These are phyloP conservation scores for Sclerotinia trifoliorum DNA, from an alignment of 2,329 filamentous ascomycete species.

Conservation along the genomic window DNA sequence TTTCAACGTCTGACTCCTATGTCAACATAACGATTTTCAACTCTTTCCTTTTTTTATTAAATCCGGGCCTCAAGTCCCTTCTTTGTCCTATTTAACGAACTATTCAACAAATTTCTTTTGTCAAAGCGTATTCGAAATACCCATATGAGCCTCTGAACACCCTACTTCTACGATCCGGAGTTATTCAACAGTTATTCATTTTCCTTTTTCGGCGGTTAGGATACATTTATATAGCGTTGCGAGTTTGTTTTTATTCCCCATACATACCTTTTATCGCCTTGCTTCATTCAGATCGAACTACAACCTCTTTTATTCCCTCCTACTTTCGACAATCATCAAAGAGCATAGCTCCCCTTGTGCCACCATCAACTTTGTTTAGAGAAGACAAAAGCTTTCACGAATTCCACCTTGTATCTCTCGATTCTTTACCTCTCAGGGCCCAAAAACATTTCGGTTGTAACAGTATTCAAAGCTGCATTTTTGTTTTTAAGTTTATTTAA, in stretches of 20 bases:
- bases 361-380: slow-evolving; percentile 39
- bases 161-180: slow-evolving; percentile 42
- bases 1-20: slow-evolving; percentile 36
- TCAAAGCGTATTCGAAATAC: slow-evolving; percentile 46
- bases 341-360: slow-evolving; percentile 37
- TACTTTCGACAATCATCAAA: slow-evolving; percentile 27
- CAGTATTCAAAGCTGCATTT: slow-evolving; percentile 32
- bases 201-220: slow-evolving; percentile 36
- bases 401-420: slow-evolving; percentile 34
- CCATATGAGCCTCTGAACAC: slow-evolving; percentile 44
- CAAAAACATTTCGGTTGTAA: slow-evolving; percentile 40
- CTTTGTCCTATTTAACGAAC: slow-evolving; percentile 39
- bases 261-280: slow-evolving; percentile 24
- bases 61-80: slow-evolving; percentile 37
- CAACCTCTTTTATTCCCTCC: slow-evolving; percentile 27
- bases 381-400: slow-evolving; percentile 41
- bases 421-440: slow-evolving; percentile 30
- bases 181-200: slow-evolving; percentile 36
- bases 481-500: slow-evolving; percentile 30
- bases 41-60: slow-evolving; percentile 40
- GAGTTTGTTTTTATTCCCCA: slow-evolving; percentile 37
- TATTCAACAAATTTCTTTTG: slow-evolving; percentile 51
- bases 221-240: slow-evolving; percentile 43
- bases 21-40: slow-evolving; percentile 41
- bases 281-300: slow-evolving; percentile 27